phyloP scores from a whole-genome alignment of 495 filamentous ascomycete genomes.

The Penicillium samsonianum region DNA sequence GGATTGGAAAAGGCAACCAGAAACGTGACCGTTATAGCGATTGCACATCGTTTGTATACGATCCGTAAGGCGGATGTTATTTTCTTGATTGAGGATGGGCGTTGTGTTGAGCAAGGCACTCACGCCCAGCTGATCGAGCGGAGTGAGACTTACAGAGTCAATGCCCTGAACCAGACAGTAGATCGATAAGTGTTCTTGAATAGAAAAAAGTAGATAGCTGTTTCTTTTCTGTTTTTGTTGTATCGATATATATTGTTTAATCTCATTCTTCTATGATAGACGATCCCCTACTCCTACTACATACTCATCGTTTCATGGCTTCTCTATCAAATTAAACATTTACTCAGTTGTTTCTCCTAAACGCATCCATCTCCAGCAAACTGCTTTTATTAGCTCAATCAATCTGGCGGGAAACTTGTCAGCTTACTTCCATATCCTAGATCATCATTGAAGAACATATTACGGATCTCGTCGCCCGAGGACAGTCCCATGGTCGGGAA shows the following conservation, averaged over 20 bases:
- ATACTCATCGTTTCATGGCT: not conserved
- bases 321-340: not conserved
- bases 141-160: slow-evolving; percentile 52
- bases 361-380: slow-evolving; percentile 12
- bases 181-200: slow-evolving; percentile 1
- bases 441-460: slow-evolving; percentile 11
- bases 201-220: not conserved
- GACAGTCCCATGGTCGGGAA: slow-evolving; percentile 3
- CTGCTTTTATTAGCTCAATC: not conserved
- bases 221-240: not conserved
- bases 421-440: slow-evolving; percentile 9
- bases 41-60: slow-evolving; percentile 73
- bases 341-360: slow-evolving; percentile 3
- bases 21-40: slow-evolving; percentile 70
- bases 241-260: not conserved
- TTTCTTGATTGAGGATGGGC: slow-evolving; percentile 65
- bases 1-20: slow-evolving; percentile 62
- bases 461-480: not conserved
- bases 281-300: not conserved
- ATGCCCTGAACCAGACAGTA: slow-evolving; percentile 31
- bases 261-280: not conserved
- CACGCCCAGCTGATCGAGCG: slow-evolving; percentile 57
- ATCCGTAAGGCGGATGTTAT: slow-evolving; percentile 73
- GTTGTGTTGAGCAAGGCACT: slow-evolving; percentile 63
- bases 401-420: not conserved